These are phyloP conservation scores for Aspergillus vadensis DNA, from an alignment of 2,329 filamentous ascomycete genomes.

Conservation along the genomic window DNA sequence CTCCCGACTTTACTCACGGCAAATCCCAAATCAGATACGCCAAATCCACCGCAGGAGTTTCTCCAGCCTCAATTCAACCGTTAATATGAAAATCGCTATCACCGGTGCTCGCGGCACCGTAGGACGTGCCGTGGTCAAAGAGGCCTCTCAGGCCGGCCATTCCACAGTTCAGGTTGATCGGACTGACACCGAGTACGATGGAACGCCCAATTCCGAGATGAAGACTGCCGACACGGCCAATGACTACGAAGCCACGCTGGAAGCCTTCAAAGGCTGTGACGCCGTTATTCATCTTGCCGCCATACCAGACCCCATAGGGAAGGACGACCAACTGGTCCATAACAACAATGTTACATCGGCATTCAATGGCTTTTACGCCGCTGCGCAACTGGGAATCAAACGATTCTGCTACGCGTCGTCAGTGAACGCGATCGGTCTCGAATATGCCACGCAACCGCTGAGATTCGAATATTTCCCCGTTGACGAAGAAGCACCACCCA, in stretches of 20 bases:
- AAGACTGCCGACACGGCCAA: constrained; percentile 36
- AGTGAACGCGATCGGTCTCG: constrained; percentile 43
- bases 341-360: constrained; percentile 42
- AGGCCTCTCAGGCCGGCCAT: constrained; percentile 35
- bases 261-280: constrained; percentile 40
- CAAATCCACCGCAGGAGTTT: constrained; percentile 24
- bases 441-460: constrained; percentile 39
- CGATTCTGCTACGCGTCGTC: constrained; percentile 41
- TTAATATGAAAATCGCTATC: constrained; percentile 44
- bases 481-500: constrained; percentile 37
- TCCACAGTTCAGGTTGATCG: constrained; percentile 39
- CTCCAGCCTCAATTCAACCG: neutral
- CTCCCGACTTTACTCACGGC: neutral
- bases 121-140: constrained; percentile 33
- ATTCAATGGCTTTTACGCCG: constrained; percentile 45
- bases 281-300: constrained; percentile 44
- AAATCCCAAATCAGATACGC: neutral
- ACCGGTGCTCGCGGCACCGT: constrained; percentile 42
- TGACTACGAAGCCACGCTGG: constrained; percentile 35
- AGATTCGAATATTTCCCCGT: constrained; percentile 42
- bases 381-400: constrained; percentile 38
- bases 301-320: constrained; percentile 40
- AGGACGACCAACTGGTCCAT: constrained; percentile 36
- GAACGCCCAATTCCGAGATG: constrained; percentile 36
- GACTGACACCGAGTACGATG: constrained; percentile 31